A percentile compares a stretch with the other conserved stretches of the same genome.
phyloP scores from a whole-genome alignment of 2,329 filamentous ascomycete genomes.

The Magnaporthiopsis incrustans region DNA sequence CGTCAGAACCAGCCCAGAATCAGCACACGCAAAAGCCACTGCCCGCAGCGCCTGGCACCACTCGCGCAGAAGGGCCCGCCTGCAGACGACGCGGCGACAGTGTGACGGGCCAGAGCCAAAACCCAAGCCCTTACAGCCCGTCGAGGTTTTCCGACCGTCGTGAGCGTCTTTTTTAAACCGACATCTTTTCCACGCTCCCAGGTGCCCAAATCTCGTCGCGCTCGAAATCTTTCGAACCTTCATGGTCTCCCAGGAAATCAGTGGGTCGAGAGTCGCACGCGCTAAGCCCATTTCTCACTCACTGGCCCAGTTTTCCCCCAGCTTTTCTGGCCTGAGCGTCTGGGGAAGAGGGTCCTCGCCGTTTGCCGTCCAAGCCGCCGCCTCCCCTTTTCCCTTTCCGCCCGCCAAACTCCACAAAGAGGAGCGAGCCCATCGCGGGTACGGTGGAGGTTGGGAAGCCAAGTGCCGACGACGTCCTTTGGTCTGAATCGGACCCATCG shows the following conservation, averaged over 20 bases:
- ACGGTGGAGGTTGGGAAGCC: not conserved
- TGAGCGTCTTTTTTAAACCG: not conserved
- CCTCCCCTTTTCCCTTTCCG: not conserved
- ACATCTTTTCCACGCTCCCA: not conserved
- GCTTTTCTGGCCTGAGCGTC: not conserved
- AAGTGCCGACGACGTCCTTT: not conserved
- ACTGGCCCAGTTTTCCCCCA: not conserved
- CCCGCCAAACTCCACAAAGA: not conserved
- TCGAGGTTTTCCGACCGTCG: not conserved
- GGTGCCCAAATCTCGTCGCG: too few relatives aligned
- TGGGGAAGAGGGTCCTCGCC: not conserved
- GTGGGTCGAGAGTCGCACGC: not conserved
- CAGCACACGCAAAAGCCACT: not conserved
- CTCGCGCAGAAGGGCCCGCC: not conserved
- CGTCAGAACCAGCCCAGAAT: slow-evolving; percentile 5
- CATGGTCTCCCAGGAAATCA: not conserved
- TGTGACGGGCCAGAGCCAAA: too few relatives aligned
- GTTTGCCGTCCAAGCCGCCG: not conserved
- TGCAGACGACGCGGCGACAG: not conserved
- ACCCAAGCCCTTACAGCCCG: too few relatives aligned
- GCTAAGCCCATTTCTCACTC: not conserved
- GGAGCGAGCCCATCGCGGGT: not conserved
- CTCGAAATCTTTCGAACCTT: not conserved
- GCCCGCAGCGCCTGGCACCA: not conserved
- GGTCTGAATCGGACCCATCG: not conserved